Base-by-base conservation (phyloP, 208 protist genomes). In the Crithidia sp. region DNA sequence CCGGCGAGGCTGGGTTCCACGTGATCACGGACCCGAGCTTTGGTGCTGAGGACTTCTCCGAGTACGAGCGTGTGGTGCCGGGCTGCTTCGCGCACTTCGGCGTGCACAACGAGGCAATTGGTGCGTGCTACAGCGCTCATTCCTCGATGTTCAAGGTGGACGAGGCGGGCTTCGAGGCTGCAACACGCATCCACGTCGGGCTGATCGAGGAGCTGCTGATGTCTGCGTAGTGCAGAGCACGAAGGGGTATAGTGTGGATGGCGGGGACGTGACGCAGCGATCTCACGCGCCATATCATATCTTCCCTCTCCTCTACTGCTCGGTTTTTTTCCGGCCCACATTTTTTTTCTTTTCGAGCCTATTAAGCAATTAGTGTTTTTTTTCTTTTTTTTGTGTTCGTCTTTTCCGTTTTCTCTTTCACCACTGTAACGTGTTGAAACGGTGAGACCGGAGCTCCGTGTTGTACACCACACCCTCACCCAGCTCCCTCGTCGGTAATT, bases 71-170 rank as follows among this genome's bases (percentile, higher is more conserved):
- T 9, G 72, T 84, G 45, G 74, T 87, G 44, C 83, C 85, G 5
- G 88, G 85, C n/a, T 93, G 85, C 70, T 77, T 90, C 13, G 82
- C 76, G 52, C 71, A 66, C 74, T 77, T 93, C 43, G 88, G 88
- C 36, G 83, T 85, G 6, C 50, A 70, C 37, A 74, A 74, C 28
- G 68, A 77, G 40, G 43, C 45, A 0, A 79, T 79, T 17, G 74
- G 65, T 16, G 66, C 74, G 14, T 71, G 57, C 55, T 43, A 87
- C 61, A 66, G 73, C 55, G 82, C 74, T 37, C 86, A 90, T 67
- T 85, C 68, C 65, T 86, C 83, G 16, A 53, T 77, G 53, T 88
- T 81, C 80, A 63, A 71, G n/a, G 71, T 83, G 53, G 84, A 87
- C 49, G 88, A 93, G 59, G 4, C 66, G 5, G 82, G 77, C 52